Evolutionary conservation across 2,329 filamentous ascomycete species (phyloP), one percentile per base, ranked within the genome.

Genomic region (Fusarium xyrophilum): DNA sequence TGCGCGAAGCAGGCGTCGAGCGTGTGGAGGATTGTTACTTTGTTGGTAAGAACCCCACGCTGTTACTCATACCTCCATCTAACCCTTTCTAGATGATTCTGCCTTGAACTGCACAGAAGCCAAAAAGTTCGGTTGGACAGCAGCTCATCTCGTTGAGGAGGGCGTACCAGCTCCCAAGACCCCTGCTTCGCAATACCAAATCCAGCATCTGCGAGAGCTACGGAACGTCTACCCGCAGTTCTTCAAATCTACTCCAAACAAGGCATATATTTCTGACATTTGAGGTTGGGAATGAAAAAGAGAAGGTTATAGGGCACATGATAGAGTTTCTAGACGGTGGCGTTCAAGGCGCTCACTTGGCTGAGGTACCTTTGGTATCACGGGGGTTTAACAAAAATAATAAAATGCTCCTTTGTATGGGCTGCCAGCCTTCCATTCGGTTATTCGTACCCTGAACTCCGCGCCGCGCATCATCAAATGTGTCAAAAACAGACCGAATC

Each of bases 121-220:
- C 1, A 85, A 91, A 68, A 87, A 88, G 35, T 85, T 94, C 66
- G 96, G 96, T 23, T 99, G 96, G 96, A 92, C 88, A 15, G 88
- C 91, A 1, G 91, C 87, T 9, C 96, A 98, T 79, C 85, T 97
- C 25, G 88, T 98, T 9, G 96, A 98, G 76, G 88, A 92, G 36
- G 87, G 86, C 10, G 83, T 93, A 35, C 81, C 86, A 19, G 77
- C 85, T 13, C 94, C 93, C 4, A 78, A 80, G 25, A 84, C 82
- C 8, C 88, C 86, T 63, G 90, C 91, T 7, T 90, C 90, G 38
- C 87, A 92, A 73, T 88, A 91, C 77, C 90, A 94, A 76, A 91
- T 99, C 69, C 84, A 86, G 44, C 86, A 88, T 74, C 80, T 99
- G 30, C 84, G 91, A 68, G 91, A 98, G 75, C 81, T 99, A 60